Evolutionary conservation across 2,329 filamentous ascomycete species (phyloP).

Genomic region (Cercospora sp.): DNA sequence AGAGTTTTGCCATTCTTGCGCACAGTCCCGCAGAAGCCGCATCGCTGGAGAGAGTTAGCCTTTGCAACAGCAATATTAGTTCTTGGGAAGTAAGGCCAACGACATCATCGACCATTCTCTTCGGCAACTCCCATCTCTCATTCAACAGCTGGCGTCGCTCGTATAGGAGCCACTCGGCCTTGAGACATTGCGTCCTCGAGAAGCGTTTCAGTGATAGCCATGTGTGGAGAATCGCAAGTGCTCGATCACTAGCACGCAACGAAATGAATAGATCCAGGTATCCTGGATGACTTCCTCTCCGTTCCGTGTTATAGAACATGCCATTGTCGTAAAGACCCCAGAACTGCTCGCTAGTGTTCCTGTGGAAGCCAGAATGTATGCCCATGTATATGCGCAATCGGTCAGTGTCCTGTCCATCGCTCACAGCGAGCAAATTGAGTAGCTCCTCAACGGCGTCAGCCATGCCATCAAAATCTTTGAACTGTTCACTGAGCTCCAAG

Average conservation of each 20-base stretch:
- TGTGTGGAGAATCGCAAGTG: slow-evolving; percentile 48
- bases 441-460: slow-evolving; percentile 22
- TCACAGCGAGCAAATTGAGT: slow-evolving; percentile 22
- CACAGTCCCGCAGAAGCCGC: background rate
- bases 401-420: slow-evolving; percentile 13
- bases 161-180: slow-evolving; percentile 11
- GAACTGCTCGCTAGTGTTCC: slow-evolving; percentile 24
- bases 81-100: slow-evolving; percentile 10
- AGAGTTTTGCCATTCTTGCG: slow-evolving; percentile 3
- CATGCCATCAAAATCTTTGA: slow-evolving; percentile 7
- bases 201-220: slow-evolving; percentile 39
- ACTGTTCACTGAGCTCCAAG: slow-evolving; percentile 17
- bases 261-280: slow-evolving; percentile 46
- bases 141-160: background rate
- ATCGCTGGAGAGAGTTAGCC: background rate
- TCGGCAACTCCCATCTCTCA: slow-evolving; percentile 8
- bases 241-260: slow-evolving; percentile 46
- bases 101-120: slow-evolving; percentile 10
- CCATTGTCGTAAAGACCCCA: slow-evolving; percentile 31
- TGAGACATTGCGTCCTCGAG: slow-evolving; percentile 26
- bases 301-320: background rate
- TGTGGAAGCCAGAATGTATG: slow-evolving; percentile 31
- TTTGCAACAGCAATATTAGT: slow-evolving; percentile 8
- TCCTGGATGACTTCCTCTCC: slow-evolving; percentile 19
- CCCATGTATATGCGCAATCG: slow-evolving; percentile 26